Percentiles rank a stretch among this genome's conserved stretches.
These are phyloP conservation scores for Ustilago trichophora DNA, from an alignment of 1,284 basidiomycete genomes.

Conservation along the genomic window DNA sequence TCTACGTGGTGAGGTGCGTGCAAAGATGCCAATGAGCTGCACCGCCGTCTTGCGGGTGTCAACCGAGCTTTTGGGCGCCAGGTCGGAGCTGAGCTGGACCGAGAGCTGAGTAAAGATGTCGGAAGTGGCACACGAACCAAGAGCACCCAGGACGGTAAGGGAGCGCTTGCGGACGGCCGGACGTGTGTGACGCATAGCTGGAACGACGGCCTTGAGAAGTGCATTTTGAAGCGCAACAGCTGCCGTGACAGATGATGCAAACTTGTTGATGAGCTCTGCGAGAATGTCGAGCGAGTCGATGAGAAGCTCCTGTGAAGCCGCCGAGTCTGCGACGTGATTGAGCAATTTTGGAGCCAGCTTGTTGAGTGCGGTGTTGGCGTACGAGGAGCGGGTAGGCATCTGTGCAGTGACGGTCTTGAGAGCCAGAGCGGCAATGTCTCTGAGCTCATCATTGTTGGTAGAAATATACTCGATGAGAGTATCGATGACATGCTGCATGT, in stretches of 20 bases:
- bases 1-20: slow-evolving; percentile 55
- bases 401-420: slow-evolving; percentile 93
- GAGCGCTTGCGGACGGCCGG: slow-evolving; percentile 55
- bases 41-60: slow-evolving; percentile 77
- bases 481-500: slow-evolving; percentile 86
- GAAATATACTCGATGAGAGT: slow-evolving; percentile 83
- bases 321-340: slow-evolving; percentile 69
- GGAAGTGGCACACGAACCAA: slow-evolving; percentile 68
- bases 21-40: slow-evolving; percentile 77
- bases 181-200: slow-evolving; percentile 44
- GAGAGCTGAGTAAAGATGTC: slow-evolving; percentile 57
- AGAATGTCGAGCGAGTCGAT: slow-evolving; percentile 90
- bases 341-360: slow-evolving; percentile 87
- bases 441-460: slow-evolving; percentile 84
- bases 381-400: slow-evolving; percentile 80
- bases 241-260: slow-evolving; percentile 67
- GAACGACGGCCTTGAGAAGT: slow-evolving; percentile 76
- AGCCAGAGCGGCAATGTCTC: slow-evolving; percentile 90
- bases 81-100: slow-evolving; percentile 39
- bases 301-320: slow-evolving; percentile 79
- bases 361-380: slow-evolving; percentile 80
- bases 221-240: slow-evolving; percentile 68
- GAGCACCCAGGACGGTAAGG: slow-evolving; percentile 73
- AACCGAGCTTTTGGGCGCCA: slow-evolving; percentile 65
- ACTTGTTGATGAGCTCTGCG: slow-evolving; percentile 84